Percentiles rank a stretch among this genome's conserved stretches.
Conservation (phyloP, 768 basidiomycete species). For the Fibroporia radiculosa region DNA sequence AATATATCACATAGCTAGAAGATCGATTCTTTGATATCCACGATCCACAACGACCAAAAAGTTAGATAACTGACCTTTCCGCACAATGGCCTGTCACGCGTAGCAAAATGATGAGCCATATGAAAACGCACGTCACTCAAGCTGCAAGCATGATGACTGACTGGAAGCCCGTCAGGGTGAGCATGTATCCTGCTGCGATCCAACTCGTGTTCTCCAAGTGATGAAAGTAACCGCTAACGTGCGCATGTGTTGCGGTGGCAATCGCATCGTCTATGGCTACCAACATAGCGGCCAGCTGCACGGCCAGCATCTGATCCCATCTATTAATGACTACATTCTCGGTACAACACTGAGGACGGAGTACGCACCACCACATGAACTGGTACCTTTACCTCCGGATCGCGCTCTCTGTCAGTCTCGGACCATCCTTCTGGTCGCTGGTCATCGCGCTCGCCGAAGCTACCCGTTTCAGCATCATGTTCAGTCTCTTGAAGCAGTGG, state of each 20-base stretch:
- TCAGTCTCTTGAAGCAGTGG: not conserved
- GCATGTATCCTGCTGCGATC: conserved; percentile 58
- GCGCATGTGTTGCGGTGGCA: conserved; percentile 25
- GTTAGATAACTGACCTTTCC: conserved; percentile 35
- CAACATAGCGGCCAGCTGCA: conserved; percentile 24
- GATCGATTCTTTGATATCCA: not conserved
- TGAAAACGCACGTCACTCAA: not conserved
- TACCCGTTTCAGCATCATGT: not conserved
- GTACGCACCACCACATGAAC: no score
- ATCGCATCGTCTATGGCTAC: conserved; percentile 27
- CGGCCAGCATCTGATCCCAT: conserved; percentile 23
- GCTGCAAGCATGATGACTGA: conserved; percentile 26
- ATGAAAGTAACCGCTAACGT: conserved; percentile 40
- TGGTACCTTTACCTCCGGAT: not conserved
- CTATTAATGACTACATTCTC: not conserved
- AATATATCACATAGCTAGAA: conserved; percentile 47
- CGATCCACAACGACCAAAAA: not conserved
- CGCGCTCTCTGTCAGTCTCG: no score
- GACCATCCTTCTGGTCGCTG: no score
- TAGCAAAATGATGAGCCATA: not conserved
- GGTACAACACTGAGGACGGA: not conserved
- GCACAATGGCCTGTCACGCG: conserved; percentile 41
- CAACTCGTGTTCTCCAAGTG: conserved; percentile 59
- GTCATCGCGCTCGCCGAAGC: not conserved
- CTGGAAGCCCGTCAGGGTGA: conserved; percentile 57